Evolutionary conservation across 2,329 filamentous ascomycete species (phyloP).

Genomic region (Colletotrichum gloeosporioides): DNA sequence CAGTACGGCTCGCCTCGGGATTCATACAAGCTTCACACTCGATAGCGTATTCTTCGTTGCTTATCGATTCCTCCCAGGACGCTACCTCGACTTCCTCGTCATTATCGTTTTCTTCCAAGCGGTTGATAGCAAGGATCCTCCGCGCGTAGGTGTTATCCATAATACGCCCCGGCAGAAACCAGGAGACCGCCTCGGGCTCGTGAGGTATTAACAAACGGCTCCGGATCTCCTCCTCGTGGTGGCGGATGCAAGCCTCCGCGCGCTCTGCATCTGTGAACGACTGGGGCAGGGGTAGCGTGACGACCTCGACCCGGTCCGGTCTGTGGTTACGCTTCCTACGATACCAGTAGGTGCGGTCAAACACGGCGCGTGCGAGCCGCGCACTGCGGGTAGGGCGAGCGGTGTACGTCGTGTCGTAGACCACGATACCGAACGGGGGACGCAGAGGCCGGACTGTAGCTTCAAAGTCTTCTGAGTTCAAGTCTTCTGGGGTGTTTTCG

Average conservation of each 20-base stretch:
- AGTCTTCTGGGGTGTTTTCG: not conserved
- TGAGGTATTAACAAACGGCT: not conserved
- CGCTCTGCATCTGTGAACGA: not conserved
- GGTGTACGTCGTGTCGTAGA: not conserved
- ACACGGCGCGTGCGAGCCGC: not conserved
- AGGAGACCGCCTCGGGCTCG: not conserved
- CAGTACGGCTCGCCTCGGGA: not conserved
- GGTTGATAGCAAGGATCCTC: not conserved
- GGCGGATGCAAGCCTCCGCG: not conserved
- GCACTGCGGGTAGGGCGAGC: not conserved
- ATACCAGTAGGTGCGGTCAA: not conserved
- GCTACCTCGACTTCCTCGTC: not conserved
- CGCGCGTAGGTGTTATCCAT: not conserved
- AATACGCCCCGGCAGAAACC: not conserved
- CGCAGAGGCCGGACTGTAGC: not conserved
- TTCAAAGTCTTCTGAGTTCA: not conserved
- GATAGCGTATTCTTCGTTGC: not conserved
- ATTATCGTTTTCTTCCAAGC: not conserved
- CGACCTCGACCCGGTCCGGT: not conserved
- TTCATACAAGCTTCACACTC: not conserved
- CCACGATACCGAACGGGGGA: not conserved
- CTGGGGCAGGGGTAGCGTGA: not conserved
- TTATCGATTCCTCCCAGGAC: not conserved
- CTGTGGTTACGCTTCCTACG: not conserved
- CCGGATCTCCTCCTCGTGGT: not conserved